Evolutionary conservation across 345 rosid genomes (phyloP), one percentile per base, ranked within the genome.

Genomic region (Fremontodendron californicum): DNA sequence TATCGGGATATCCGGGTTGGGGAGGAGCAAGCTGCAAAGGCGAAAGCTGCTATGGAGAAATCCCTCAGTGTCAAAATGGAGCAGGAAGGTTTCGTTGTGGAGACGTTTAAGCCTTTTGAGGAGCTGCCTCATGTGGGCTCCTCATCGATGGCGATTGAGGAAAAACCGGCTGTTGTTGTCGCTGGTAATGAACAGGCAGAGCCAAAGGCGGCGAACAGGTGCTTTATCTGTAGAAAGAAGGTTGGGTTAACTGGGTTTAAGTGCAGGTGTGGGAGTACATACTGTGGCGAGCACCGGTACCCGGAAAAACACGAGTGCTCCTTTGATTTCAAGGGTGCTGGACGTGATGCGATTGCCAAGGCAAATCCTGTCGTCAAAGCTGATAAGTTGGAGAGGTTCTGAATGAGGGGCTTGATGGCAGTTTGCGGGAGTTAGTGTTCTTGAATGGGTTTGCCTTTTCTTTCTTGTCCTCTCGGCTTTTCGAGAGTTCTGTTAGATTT

Each of bases 291-390:
- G 58, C 98, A 93, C 83, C 85, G 99, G 70, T 90, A 95, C 89
- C 88, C 96, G 12, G 98, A 95, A 86, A 88, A 83, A 40, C 98
- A 93, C 10, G 85, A 83, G 5, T 93, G 98, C 61, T 65, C 69
- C 2, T 95, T 89, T 42, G 96, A 95, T 86, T 95, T 87, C 91
- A 95, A 93, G 91, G 86, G 67, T 18, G 70, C 73, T 0, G 97
- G 94, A 88, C 89, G 95, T 4, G 83, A 87, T 0, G 89, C 89
- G 0, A 91, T 91, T 79, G 93, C 93, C 3, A 89, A 86, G 86
- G 90, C 92, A 1, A 94, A 94, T 80, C 97, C 98, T 2, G 80
- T 89, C 9, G 88, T 93, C 18, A 91, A 88, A 81, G 95, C 93
- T 63, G 94, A 94, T 74, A 94, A 93, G 79, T 73, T 90, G 75